Conservation (phyloP, 164 flowering plant genomes). For the Chimonanthus salicifolius region DNA sequence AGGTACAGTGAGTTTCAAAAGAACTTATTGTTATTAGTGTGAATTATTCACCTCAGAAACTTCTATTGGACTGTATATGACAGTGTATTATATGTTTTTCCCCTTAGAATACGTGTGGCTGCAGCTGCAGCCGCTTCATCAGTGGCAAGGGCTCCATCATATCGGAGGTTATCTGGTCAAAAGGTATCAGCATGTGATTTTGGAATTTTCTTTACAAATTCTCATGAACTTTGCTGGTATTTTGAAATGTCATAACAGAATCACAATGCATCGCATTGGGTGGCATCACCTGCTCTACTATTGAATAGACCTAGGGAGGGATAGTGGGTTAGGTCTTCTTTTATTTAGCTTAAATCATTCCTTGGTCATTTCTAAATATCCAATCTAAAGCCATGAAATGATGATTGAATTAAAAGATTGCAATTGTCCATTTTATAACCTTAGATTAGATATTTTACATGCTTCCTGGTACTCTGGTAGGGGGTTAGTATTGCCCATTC, state of each 20-base stretch:
- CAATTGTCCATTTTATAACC: too few relatives aligned
- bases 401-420: too few relatives aligned
- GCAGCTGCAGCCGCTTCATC: constrained; percentile 68
- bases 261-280: too few relatives aligned
- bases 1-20: constrained; percentile 24
- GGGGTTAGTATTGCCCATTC: not conserved
- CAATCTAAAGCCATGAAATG: too few relatives aligned
- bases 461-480: not conserved
- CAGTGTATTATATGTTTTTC: not conserved
- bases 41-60: not conserved
- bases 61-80: not conserved
- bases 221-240: not conserved
- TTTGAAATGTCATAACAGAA: not conserved
- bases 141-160: constrained; percentile 59
- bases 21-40: not conserved
- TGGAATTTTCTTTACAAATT: not conserved
- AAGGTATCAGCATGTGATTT: constrained; percentile 30
- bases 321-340: too few relatives aligned
- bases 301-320: too few relatives aligned
- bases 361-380: too few relatives aligned
- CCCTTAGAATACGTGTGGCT: constrained; percentile 57
- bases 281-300: too few relatives aligned
- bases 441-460: too few relatives aligned
- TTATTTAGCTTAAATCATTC: too few relatives aligned
- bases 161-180: constrained; percentile 38